These are phyloP conservation scores for Geum urbanum DNA, from an alignment of 306 rosid genomes.

Conservation along the genomic window DNA sequence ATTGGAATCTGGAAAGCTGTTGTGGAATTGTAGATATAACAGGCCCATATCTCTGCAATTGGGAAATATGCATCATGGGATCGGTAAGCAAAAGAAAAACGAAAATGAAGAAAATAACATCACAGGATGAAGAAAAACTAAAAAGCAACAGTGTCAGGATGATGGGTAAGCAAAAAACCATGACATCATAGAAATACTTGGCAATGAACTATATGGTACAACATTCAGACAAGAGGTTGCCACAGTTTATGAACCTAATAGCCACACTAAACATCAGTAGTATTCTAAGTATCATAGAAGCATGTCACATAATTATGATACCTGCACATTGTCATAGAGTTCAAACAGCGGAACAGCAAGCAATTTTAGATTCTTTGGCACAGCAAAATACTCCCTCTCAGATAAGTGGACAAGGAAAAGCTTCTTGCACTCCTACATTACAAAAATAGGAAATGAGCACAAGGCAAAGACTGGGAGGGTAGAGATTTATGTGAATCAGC, in stretches of 20 bases:
- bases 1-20: slow-evolving; percentile 97
- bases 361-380: slow-evolving; percentile 90
- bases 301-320: slow-evolving; percentile 20
- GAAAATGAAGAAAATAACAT: background rate
- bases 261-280: background rate
- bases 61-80: slow-evolving; percentile 6
- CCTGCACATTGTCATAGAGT: slow-evolving; percentile 99
- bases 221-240: background rate
- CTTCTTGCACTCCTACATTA: slow-evolving; percentile 88
- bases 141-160: background rate
- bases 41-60: slow-evolving; percentile 89
- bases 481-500: background rate
- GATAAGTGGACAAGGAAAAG: slow-evolving; percentile 93
- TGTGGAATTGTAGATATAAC: slow-evolving; percentile 98
- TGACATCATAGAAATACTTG: background rate
- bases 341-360: slow-evolving; percentile 98
- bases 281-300: slow-evolving; percentile 8
- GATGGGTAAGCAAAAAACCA: background rate
- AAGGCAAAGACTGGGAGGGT: background rate
- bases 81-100: background rate
- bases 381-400: slow-evolving; percentile 95
- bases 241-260: background rate
- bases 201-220: background rate
- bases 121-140: background rate
- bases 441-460: background rate